Conservation (phyloP, 371 early-diverging fungal species). For the Zychaea mexicana region DNA sequence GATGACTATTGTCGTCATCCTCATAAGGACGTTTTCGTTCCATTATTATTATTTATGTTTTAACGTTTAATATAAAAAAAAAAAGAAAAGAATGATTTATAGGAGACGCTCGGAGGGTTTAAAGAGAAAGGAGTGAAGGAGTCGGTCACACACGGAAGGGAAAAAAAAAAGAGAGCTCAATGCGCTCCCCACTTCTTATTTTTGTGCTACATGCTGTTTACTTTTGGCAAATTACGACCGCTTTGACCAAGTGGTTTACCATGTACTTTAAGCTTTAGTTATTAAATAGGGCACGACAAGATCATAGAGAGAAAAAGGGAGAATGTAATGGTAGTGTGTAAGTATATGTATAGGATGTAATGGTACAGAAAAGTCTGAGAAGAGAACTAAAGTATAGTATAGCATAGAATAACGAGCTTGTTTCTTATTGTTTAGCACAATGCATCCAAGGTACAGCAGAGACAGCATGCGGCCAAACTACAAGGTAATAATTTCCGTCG, state of each 20-base stretch:
- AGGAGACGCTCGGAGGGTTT: no score
- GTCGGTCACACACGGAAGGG: no score
- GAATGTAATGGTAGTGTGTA: no score
- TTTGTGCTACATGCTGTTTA: no score
- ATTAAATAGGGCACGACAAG: no score
- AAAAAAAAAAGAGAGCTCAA: no score
- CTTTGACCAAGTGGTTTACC: no score
- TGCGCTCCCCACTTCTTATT: no score
- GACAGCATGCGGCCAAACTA: conserved; percentile 44
- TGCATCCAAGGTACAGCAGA: conserved; percentile 48
- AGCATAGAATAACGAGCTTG: background rate
- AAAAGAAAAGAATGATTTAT: background rate
- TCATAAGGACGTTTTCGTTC: background rate
- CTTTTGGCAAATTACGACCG: no score
- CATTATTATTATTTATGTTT: conserved; percentile 4
- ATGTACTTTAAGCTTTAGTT: no score
- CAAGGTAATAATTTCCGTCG: background rate
- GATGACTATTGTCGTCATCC: background rate
- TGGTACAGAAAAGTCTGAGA: background rate
- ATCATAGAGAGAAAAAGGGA: no score
- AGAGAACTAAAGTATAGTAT: background rate
- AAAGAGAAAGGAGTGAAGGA: no score
- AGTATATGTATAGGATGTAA: background rate
- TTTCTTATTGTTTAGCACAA: conserved; percentile 9
- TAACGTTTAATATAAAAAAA: background rate